These are phyloP conservation scores for Alternaria viburni DNA, from an alignment of 2,329 filamentous ascomycete genomes.

Conservation along the genomic window DNA sequence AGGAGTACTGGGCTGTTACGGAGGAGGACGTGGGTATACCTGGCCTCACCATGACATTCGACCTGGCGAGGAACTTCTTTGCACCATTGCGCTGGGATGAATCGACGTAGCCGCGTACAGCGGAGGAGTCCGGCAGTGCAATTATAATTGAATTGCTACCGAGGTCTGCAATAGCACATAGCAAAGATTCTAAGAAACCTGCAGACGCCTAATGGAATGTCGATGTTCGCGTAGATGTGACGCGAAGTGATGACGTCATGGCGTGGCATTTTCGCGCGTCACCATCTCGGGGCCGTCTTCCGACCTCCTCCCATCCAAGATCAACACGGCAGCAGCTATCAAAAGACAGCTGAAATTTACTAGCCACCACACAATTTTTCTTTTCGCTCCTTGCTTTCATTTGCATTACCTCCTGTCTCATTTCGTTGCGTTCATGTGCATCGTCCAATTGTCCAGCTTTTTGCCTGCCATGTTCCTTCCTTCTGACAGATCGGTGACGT, in stretches of 20 bases:
- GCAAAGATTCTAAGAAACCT: neutral
- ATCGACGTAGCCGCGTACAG: neutral
- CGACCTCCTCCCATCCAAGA: neutral
- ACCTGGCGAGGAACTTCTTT: neutral
- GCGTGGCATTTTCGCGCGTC: neutral
- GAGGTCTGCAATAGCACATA: neutral
- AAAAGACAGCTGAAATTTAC: neutral
- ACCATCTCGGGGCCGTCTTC: neutral
- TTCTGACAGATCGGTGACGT: neutral
- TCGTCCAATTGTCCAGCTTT: neutral
- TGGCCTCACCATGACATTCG: neutral
- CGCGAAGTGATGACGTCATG: neutral
- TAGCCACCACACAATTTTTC: neutral
- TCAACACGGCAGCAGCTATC: neutral
- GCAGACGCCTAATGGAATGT: neutral
- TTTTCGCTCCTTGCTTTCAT: neutral
- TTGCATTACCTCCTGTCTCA: neutral
- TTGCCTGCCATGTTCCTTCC: neutral
- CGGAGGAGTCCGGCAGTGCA: neutral
- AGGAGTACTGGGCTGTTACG: neutral
- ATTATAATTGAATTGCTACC: neutral
- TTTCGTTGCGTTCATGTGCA: neutral
- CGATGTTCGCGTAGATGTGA: neutral
- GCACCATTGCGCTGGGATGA: neutral
- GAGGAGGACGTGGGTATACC: neutral